phyloP scores from a whole-genome alignment of 1,284 basidiomycete genomes.

The Leucoagaricus sp. region DNA sequence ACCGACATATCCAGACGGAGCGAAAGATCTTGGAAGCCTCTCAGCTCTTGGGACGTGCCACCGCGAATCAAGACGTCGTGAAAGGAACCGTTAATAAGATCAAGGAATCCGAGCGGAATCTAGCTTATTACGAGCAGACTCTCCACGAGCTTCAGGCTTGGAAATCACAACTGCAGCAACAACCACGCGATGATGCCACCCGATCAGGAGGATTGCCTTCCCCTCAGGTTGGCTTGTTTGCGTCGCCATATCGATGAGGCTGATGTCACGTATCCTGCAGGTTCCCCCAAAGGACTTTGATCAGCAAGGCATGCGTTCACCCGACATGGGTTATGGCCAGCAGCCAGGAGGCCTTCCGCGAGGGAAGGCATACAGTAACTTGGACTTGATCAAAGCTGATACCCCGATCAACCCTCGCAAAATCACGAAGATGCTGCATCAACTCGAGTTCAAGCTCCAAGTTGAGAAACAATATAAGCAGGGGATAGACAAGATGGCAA shows the following conservation, averaged over 20 bases:
- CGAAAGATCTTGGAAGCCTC: conserved; percentile 91
- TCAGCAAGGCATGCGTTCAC: conserved; percentile 40
- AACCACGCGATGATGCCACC: conserved; percentile 54
- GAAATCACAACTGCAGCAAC: conserved; percentile 52
- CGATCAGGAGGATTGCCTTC: conserved; percentile 45
- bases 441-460: conserved; percentile 98
- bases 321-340: conserved; percentile 36
- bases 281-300: conserved; percentile 54
- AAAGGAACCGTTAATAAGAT: conserved; percentile 84
- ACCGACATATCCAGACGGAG: conserved; percentile 89
- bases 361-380: conserved; percentile 66
- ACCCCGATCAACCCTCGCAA: conserved; percentile 96
- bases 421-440: conserved; percentile 97
- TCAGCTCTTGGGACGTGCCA: conserved; percentile 79
- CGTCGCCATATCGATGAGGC: neutral
- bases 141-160: conserved; percentile 81
- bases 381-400: conserved; percentile 97
- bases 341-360: conserved; percentile 33
- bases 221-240: conserved; percentile 37
- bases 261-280: conserved; percentile 27
- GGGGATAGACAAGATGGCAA: conserved; percentile 99
- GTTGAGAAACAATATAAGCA: conserved; percentile 98
- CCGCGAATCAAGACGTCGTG: conserved; percentile 85
- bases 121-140: conserved; percentile 88
- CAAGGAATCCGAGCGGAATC: conserved; percentile 82